phyloP scores from a whole-genome alignment of 148 eudicot genomes.

The Chenopodium formosanum region DNA sequence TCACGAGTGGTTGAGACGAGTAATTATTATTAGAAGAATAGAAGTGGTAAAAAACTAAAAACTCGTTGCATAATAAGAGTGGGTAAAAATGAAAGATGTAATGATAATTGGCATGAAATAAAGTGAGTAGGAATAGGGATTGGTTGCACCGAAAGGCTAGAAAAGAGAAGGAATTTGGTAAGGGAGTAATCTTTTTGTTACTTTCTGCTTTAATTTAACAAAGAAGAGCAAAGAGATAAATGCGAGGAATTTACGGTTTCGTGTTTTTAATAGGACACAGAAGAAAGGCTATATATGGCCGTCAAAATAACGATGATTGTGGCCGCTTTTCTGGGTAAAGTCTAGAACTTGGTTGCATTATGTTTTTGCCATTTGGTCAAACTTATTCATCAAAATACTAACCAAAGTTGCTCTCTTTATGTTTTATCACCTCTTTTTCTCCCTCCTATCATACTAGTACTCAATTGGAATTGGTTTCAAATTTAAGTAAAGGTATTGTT shows the following conservation, averaged over 20 bases:
- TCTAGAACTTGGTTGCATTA: slow-evolving; percentile 6
- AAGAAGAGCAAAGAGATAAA: background rate
- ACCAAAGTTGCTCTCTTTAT: background rate
- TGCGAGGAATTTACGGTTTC: slow-evolving; percentile 10
- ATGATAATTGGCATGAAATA: slow-evolving; percentile 1
- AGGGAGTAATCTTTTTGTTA: background rate
- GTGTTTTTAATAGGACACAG: background rate
- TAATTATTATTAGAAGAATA: too few species aligned
- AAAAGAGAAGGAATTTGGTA: slow-evolving; percentile 6
- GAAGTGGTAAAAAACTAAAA: too few species aligned
- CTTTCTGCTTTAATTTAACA: slow-evolving; percentile 7
- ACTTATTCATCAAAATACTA: background rate
- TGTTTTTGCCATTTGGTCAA: background rate
- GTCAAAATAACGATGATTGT: slow-evolving; percentile 10
- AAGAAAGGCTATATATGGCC: slow-evolving; percentile 2
- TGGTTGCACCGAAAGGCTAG: slow-evolving; percentile 28
- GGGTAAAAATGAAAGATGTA: background rate
- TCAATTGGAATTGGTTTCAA: too few species aligned
- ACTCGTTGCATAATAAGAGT: too few species aligned
- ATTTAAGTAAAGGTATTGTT: background rate
- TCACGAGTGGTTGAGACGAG: too few species aligned
- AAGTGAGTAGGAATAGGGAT: slow-evolving; percentile 1
- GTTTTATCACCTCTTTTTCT: background rate
- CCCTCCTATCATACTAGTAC: background rate
- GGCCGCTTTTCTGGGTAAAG: slow-evolving; percentile 13